phyloP scores from a whole-genome alignment of 1,284 basidiomycete species.

The Moesziomyces globuligerus region DNA sequence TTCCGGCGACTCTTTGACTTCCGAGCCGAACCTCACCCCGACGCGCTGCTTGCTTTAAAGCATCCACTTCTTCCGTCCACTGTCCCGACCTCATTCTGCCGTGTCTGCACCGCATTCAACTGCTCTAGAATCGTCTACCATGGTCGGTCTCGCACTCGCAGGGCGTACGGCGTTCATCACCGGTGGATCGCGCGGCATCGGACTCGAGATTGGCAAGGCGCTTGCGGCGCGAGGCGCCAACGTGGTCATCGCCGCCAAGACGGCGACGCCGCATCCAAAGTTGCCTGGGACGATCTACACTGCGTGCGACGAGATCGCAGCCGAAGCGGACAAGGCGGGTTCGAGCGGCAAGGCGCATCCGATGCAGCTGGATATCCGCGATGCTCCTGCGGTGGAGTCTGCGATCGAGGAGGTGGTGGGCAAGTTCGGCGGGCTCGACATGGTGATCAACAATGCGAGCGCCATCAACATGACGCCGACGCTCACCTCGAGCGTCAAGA shows the following conservation, averaged over 20 bases:
- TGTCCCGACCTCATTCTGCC: background rate
- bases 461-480: conserved; percentile 64
- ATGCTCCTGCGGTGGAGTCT: conserved; percentile 51
- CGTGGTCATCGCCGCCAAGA: conserved; percentile 61
- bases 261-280: conserved; percentile 45
- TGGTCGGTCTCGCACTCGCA: conserved; percentile 20
- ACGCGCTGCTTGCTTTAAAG: background rate
- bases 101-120: conserved; percentile 3
- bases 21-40: background rate
- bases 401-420: conserved; percentile 47
- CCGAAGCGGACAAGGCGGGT: conserved; percentile 29
- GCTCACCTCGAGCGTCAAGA: conserved; percentile 47
- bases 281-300: conserved; percentile 66
- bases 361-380: conserved; percentile 64
- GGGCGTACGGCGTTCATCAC: conserved; percentile 50
- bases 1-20: background rate
- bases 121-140: background rate
- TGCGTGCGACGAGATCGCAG: conserved; percentile 61
- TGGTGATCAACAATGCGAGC: conserved; percentile 65
- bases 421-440: conserved; percentile 62
- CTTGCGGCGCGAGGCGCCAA: conserved; percentile 56
- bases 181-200: conserved; percentile 59
- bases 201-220: conserved; percentile 54
- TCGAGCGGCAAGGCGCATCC: conserved; percentile 48
- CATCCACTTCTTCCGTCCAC: background rate